Evolutionary conservation across 2,329 filamentous ascomycete species (phyloP).

Genomic region (Verticillium isaacii): DNA sequence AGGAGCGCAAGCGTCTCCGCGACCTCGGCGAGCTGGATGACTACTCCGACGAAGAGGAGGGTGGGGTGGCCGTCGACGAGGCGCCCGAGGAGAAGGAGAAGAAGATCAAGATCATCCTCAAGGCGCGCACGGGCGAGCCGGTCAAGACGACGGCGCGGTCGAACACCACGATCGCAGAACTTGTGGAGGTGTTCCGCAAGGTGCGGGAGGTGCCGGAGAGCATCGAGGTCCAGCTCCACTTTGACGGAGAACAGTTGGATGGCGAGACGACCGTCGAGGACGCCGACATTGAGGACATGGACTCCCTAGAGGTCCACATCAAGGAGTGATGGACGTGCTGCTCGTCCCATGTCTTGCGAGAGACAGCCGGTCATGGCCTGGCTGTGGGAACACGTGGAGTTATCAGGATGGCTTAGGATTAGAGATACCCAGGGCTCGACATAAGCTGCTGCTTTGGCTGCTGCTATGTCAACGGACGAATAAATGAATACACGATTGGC

Average conservation of each 20-base stretch:
- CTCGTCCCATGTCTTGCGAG: background rate
- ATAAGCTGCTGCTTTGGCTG: background rate
- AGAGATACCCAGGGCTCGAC: background rate
- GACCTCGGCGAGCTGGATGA: conserved; percentile 31
- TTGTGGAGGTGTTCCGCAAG: conserved; percentile 58
- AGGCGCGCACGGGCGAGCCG: conserved; percentile 44
- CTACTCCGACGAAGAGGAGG: conserved; percentile 24
- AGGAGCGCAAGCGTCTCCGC: conserved; percentile 41
- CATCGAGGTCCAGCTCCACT: conserved; percentile 57
- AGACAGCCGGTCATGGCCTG: background rate
- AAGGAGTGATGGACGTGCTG: conserved; percentile 21
- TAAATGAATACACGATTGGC: background rate
- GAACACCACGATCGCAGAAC: conserved; percentile 55
- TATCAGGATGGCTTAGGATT: background rate
- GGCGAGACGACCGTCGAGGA: conserved; percentile 56
- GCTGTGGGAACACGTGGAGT: background rate
- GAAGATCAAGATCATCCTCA: conserved; percentile 48
- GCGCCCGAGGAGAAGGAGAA: conserved; percentile 21
- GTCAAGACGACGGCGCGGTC: conserved; percentile 46
- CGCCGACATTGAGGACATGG: conserved; percentile 69
- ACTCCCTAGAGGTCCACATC: conserved; percentile 70
- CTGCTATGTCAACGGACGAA: background rate
- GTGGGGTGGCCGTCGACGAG: conserved; percentile 15
- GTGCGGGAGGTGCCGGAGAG: conserved; percentile 45
- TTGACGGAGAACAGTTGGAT: conserved; percentile 71